These are phyloP conservation scores for Corymbia maculata DNA, from an alignment of 345 rosid genomes.

Conservation along the genomic window DNA sequence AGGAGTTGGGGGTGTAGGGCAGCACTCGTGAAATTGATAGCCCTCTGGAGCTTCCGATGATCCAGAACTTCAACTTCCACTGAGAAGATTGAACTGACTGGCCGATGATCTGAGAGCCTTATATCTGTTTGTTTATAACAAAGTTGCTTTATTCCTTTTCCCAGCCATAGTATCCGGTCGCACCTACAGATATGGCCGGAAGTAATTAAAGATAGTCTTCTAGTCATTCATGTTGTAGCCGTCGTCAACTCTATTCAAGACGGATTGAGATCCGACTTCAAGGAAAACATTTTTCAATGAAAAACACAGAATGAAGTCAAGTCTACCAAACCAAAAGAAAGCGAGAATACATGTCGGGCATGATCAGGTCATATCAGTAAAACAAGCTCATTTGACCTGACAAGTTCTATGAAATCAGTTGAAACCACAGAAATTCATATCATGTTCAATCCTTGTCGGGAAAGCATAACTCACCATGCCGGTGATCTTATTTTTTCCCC, in stretches of 20 bases:
- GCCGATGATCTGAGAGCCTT: conserved; percentile 87
- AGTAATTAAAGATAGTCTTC: neutral
- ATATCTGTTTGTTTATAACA: conserved; percentile 58
- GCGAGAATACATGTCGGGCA: neutral
- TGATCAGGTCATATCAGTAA: neutral
- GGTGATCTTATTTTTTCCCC: conserved; percentile 96
- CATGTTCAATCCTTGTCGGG: neutral
- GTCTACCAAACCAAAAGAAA: neutral
- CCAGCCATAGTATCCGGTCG: conserved; percentile 87
- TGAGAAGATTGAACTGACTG: conserved; percentile 65
- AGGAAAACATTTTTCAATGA: neutral
- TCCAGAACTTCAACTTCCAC: conserved; percentile 81
- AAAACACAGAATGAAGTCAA: neutral
- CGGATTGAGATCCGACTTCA: neutral
- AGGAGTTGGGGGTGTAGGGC: conserved; percentile 71
- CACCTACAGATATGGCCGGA: conserved; percentile 47
- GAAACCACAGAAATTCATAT: neutral
- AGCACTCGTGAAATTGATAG: conserved; percentile 56
- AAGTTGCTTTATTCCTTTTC: conserved; percentile 75
- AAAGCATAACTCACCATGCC: conserved; percentile 56
- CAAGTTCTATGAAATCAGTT: neutral
- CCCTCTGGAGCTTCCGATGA: conserved; percentile 70
- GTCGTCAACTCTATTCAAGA: neutral
- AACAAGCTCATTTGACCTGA: neutral
- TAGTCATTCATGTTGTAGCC: neutral